Evolutionary conservation across 2,329 filamentous ascomycete genomes (phyloP), one percentile per base, ranked within the genome.

Genomic region (Fusarium transvaalense): DNA sequence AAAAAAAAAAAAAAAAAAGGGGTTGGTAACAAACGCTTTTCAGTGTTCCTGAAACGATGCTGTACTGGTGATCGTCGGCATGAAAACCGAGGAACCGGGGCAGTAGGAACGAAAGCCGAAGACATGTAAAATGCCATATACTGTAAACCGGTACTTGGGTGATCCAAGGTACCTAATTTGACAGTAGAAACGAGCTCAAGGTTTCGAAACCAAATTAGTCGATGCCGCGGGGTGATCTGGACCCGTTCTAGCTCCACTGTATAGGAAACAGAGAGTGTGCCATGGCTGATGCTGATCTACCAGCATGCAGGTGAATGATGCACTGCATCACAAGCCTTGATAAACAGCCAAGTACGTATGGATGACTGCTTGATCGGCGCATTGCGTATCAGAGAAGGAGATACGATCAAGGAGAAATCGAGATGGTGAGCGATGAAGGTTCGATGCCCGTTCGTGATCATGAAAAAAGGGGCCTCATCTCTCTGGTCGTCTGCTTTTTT

Each of bases 221-320:
- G 25, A 48, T 69, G 61, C 68, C 68, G 65, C 68, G 68, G 67
- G 53, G 45, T 34, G 42, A 52, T 60, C 65, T 69, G 19, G 34
- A 57, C 68, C 68, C 23, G 23, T 42, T 38, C 41, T 69, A 64
- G 68, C 41, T 53, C 54, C 25, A 32, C 42, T 45, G 38, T 43
- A 48, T 41, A 52, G 46, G 38, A 43, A 47, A 5, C 34, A 47
- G 35, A 52, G 41, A 54, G 21, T 51, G 47, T 56, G 66, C 66
- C 66, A 52, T 29, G 51, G 58, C 37, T 55, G 50, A 35, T 31
- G 38, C 47, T 32, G 17, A 61, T 61, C 50, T 27, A 35, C 19
- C 45, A 34, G 34, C 27, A 19, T 27, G 35, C 32, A 53, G n/a
- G 7, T 39, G 45, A 43, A 60, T 54, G 52, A 31, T 46, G 14